Evolutionary conservation across 2,329 filamentous ascomycete species (phyloP), one percentile per base, ranked within the genome.

Genomic region (Epichloe gansuensis): DNA sequence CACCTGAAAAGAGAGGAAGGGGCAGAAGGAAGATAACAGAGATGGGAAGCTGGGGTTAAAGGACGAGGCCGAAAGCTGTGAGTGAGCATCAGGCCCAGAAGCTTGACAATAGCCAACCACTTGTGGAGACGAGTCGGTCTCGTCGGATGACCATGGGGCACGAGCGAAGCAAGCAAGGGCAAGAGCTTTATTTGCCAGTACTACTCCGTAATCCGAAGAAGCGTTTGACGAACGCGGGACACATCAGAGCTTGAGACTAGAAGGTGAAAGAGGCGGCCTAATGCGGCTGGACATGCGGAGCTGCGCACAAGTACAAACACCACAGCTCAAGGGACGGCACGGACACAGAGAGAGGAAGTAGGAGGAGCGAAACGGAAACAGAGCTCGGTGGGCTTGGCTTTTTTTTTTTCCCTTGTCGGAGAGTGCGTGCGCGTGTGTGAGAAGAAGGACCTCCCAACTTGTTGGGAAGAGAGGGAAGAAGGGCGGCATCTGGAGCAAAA

Each of bases 141-240:
- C 47, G 51, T 52, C 51, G 51, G 51, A 49, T 52, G 51, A 40
- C 34, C 51, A 42, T 35, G 51, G 49, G 41, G 47, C 46, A 52
- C 34, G 46, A 43, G 40, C 40, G 41, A 52, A 31, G 15, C 39
- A 49, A 39, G 47, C 17, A 11, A 39, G n/a, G 38, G 40, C 23
- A 6, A 12, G 41, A 36, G 36, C 23, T 41, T 25, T 23, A 31
- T 41, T 31, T 41, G 49, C 43, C 25, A 47, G 38, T 34, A 47
- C 25, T 31, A 7, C 9, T 46, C 34, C 35, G 46, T 31, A 12
- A n/a, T 46, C 34, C 42, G 46, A 40, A 9, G 46, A 40, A 13
- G 35, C 13, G 15, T 40, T 51, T 38, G 36, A 31, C 36, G 35
- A 36, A 46, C n/a, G 49, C 43, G 43, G 43, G 12, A 15, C 15